Base-by-base conservation (phyloP, 352 stramenopile genomes). In the Globisporangium yorkense region DNA sequence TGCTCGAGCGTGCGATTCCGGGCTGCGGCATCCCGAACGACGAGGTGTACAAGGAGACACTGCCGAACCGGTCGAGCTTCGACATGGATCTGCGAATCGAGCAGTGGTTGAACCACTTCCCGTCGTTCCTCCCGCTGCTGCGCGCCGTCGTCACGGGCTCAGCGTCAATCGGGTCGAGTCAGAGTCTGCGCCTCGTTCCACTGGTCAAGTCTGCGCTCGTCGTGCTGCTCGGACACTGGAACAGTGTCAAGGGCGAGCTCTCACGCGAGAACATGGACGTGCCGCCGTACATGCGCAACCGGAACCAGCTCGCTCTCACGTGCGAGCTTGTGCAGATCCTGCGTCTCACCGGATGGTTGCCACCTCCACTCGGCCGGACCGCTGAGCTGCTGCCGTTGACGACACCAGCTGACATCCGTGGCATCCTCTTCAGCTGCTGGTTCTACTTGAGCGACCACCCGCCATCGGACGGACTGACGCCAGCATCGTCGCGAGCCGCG, bases 21-120 rank as follows among this genome's bases (percentile, higher is more conserved):
- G 90, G 79, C 66, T 94, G 83, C 51, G 83, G 80, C 5, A 75
- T 90, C 29, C 80, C 77, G 9, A 88, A 65, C 57, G 84, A 92
- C 59, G 84, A 94, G 3, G 59, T 77, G 9, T 94, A 94, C 77
- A 90, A 92, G 71, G 84, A 94, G 39, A 70, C 78, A 27, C 60
- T 94, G 41, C 84, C 84, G 5, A 90, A 94, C 60, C 82, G 84
- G 10, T 92, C 84, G 6, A 91, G 75, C 53, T 89, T 87, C 41
- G 81, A 94, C 51, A 68, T 92, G 57, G 84, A 94, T 41, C 50
- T 92, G 24, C 77, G 84, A 8, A 74, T 91, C 6, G 84, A 94
- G 64, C 84, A 94, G 61, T 94, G 82, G 82, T 54, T 94, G 33
- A 84, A 90, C 55, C 84, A 92, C 57, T 94, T 87, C 54, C 84